Evolutionary conservation across 768 basidiomycete species (phyloP).

Genomic region (Mycena alexandri): DNA sequence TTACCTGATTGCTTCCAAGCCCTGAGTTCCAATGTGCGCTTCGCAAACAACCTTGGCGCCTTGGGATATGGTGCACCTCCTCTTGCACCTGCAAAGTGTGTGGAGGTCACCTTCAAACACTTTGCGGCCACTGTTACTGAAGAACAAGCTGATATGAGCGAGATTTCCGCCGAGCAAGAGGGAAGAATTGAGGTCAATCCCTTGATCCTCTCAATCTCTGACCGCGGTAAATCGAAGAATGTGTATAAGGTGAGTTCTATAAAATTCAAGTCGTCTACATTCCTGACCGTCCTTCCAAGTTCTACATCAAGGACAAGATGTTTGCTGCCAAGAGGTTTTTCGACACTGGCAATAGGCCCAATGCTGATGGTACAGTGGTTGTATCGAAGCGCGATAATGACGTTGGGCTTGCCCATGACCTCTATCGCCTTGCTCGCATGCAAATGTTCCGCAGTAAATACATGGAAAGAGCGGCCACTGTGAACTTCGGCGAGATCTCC

Average conservation of each 20-base stretch:
- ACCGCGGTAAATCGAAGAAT: no score
- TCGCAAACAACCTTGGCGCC: not conserved
- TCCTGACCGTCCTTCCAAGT: not conserved
- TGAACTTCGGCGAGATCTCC: conserved; percentile 1
- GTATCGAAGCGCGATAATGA: conserved; percentile 6
- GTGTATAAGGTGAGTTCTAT: no score
- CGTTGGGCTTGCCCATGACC: not conserved
- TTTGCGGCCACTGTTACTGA: not conserved
- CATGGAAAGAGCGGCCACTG: not conserved
- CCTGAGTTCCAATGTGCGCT: not conserved
- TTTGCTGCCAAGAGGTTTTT: conserved; percentile 9
- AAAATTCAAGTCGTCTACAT: not conserved
- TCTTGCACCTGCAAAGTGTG: not conserved
- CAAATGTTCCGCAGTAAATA: not conserved
- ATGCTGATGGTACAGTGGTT: not conserved
- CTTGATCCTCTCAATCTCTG: not conserved
- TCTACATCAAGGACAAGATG: not conserved
- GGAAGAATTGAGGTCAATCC: conserved; percentile 3
- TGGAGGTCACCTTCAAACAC: not conserved
- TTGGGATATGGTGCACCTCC: not conserved
- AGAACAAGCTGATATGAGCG: not conserved
- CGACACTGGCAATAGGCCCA: conserved; percentile 2
- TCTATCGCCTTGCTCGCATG: not conserved
- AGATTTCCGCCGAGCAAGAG: no score
- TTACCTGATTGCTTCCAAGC: not conserved